Evolutionary conservation across 2,329 filamentous ascomycete species (phyloP), one percentile per base, ranked within the genome.

Genomic region (Rutstroemia sp.): DNA sequence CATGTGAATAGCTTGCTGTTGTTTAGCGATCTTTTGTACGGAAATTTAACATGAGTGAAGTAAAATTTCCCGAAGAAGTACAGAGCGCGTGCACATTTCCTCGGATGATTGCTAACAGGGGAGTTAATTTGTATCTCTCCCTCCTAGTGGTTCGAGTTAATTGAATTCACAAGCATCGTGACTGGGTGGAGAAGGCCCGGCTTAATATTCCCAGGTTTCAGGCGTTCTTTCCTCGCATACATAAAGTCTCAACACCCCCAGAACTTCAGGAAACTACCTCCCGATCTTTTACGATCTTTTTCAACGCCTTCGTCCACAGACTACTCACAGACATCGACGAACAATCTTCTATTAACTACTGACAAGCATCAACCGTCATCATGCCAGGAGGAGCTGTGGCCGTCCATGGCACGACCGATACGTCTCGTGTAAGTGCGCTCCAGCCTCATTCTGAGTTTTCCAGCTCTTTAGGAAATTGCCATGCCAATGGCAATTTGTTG

Each of bases 341-440:
- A n/a, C 27, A 38, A 21, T 41, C 38, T 30, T 47, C 12, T 27
- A 30, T 5, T 21, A 27, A 47, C 30, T 21, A 52, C 45, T 56
- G 41, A 56, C 10, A 38, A 51, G 39, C n/a, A 37, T 25, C 3
- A 52, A 21, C 48, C 27, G 27, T 39, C 48, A 52, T 56, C 54
- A 56, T 56, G 54, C 39, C 54, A 37, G 54, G 48, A 47, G 54
- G 54, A 46, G 54, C 54, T 39, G 34, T 56, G 14, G 4, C 39
- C 49, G 48, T 56, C 21, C 54, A 56, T 30, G 54, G 54, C 39
- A 56, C 54, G 41, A 56, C 54, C 30, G 54, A 56, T 52, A 56
- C 54, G 41, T 51, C 48, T 52, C 54, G 54, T 51, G 53, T 55
- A 51, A 50, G 53, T 55, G 42, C 19, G 42, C 7, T 19, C 16